Evolutionary conservation across 139 green algal genomes (phyloP).

Genomic region (Micractinium conductrix): DNA sequence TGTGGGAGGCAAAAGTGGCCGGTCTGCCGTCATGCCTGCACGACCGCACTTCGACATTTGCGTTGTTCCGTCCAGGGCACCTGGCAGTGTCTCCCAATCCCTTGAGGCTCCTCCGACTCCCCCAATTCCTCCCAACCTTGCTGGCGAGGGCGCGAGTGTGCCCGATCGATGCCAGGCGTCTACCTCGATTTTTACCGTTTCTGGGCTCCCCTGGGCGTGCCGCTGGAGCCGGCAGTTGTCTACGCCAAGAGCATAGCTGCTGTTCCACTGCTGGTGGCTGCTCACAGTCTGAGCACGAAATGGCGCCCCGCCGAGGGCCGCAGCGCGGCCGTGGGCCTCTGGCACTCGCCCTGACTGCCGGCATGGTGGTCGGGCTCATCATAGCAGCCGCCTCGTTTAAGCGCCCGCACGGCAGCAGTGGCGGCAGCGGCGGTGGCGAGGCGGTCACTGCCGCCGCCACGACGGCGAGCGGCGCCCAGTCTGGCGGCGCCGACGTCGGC

Average conservation of each 20-base stretch:
- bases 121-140: not conserved
- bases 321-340: not conserved
- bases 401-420: not conserved
- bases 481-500: not conserved
- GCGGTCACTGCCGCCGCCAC: not conserved
- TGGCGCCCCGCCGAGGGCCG: not conserved
- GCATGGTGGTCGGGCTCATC: constrained; percentile 13
- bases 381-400: not conserved
- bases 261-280: not conserved
- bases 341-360: not conserved
- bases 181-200: constrained; percentile 6
- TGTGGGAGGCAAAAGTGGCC: too few species aligned
- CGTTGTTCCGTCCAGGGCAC: not conserved
- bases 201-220: not conserved
- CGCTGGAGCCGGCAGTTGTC: not conserved
- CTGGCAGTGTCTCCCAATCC: not conserved
- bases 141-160: not conserved
- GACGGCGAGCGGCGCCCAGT: not conserved
- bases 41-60: too few species aligned
- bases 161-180: not conserved
- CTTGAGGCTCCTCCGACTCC: too few species aligned
- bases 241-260: not conserved
- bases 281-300: not conserved
- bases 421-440: too few species aligned
- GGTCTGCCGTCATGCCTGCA: too few species aligned